Percentiles rank a stretch among this genome's conserved stretches.
These are phyloP conservation scores for Verticillium isaacii DNA, from an alignment of 2,329 filamentous ascomycete genomes.

Conservation along the genomic window DNA sequence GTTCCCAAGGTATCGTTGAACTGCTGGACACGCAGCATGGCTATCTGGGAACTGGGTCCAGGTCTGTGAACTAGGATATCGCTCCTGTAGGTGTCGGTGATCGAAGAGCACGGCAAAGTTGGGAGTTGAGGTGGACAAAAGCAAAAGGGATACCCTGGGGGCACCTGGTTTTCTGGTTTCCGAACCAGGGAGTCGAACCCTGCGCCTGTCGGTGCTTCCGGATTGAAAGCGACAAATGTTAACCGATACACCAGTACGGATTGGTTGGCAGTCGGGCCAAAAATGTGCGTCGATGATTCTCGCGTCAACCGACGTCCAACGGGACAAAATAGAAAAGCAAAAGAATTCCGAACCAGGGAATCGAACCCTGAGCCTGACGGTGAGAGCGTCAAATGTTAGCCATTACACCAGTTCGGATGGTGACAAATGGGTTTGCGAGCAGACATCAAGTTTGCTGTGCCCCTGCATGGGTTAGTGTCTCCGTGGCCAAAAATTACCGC, in stretches of 20 bases:
- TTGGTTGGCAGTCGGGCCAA: not conserved
- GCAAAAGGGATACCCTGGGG: not conserved
- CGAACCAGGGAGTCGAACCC: not conserved
- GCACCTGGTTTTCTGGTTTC: not conserved
- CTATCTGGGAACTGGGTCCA: too few species aligned
- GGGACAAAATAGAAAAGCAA: not conserved
- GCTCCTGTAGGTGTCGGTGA: too few species aligned
- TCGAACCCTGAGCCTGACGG: not conserved
- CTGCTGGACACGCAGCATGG: too few species aligned
- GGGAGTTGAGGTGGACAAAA: not conserved
- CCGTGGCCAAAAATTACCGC: too few species aligned
- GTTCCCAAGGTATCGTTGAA: too few species aligned
- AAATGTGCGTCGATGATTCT: not conserved
- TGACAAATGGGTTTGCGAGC: accelerated
- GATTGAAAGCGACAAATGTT: not conserved
- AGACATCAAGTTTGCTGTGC: too few species aligned
- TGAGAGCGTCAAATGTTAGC: not conserved
- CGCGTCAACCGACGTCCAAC: too few species aligned
- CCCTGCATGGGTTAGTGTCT: too few species aligned
- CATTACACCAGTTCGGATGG: not conserved
- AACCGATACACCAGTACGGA: not conserved
- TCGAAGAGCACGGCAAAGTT: too few species aligned
- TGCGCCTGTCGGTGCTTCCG: not conserved
- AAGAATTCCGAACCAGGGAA: not conserved
- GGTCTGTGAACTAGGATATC: too few species aligned